Conservation (phyloP, 2,329 filamentous ascomycete species). For the Teratosphaeria zuluensis region DNA sequence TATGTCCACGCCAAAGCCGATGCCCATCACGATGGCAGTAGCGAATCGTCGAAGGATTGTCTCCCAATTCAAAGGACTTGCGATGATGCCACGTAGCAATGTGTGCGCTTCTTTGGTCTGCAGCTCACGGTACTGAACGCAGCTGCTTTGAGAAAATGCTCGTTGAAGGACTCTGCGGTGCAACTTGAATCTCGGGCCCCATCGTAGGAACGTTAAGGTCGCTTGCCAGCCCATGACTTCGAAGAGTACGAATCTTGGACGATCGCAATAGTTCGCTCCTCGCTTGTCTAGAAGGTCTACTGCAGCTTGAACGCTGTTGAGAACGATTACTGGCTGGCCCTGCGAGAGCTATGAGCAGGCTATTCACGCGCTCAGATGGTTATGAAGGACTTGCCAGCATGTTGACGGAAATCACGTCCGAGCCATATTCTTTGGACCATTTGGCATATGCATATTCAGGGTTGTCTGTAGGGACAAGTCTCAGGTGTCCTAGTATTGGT, state of each 20-base stretch:
- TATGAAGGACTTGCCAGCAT: slow-evolving; percentile 17
- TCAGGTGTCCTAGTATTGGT: slow-evolving; percentile 17
- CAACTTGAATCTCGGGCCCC: slow-evolving; percentile 25
- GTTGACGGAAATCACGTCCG: slow-evolving; percentile 30
- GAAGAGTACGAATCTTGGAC: slow-evolving; percentile 21
- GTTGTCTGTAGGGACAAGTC: slow-evolving; percentile 13
- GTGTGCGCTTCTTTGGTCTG: slow-evolving; percentile 37
- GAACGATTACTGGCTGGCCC: slow-evolving; percentile 32
- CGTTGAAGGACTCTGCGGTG: slow-evolving; percentile 38
- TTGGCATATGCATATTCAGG: slow-evolving; percentile 15
- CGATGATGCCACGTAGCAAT: slow-evolving; percentile 32
- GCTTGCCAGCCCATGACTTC: slow-evolving; percentile 36
- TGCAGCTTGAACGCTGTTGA: slow-evolving; percentile 30
- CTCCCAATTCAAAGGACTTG: slow-evolving; percentile 31
- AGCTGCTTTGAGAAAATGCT: slow-evolving; percentile 34
- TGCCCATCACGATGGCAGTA: slow-evolving; percentile 34
- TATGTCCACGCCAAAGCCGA: slow-evolving; percentile 38
- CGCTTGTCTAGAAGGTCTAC: slow-evolving; percentile 31
- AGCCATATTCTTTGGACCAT: slow-evolving; percentile 11
- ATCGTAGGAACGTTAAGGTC: slow-evolving; percentile 36
- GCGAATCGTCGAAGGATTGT: slow-evolving; percentile 28
- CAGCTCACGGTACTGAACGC: slow-evolving; percentile 30
- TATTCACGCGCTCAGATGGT: not conserved
- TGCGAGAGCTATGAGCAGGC: not conserved
- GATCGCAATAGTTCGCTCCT: slow-evolving; percentile 28